A percentile compares a stretch with the other conserved stretches of the same genome.
Conservation (phyloP, 2,329 filamentous ascomycete genomes). For the Cercospora citrullina region DNA sequence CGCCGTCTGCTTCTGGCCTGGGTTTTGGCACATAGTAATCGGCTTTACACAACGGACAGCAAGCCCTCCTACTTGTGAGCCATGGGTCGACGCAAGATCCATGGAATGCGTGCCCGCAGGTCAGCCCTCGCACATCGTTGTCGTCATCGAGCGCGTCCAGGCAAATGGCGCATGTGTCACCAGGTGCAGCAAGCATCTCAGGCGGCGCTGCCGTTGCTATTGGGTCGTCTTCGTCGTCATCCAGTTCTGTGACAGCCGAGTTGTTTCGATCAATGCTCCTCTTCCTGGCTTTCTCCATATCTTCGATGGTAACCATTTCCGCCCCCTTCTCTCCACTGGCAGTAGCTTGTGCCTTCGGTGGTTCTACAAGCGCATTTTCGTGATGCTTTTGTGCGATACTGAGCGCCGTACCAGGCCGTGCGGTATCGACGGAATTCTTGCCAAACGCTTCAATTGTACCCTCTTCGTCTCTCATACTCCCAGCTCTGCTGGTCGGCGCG, state of each 20-base stretch:
- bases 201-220: conserved; percentile 80
- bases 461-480: conserved; percentile 66
- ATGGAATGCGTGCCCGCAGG: conserved; percentile 98
- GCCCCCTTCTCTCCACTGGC: conserved; percentile 31
- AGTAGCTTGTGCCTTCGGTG: conserved; percentile 27
- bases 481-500: conserved; percentile 68
- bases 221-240: conserved; percentile 73
- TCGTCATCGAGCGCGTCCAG: conserved; percentile 92
- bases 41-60: conserved; percentile 95
- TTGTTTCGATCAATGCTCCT: conserved; percentile 32
- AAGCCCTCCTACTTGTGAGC: conserved; percentile 90
- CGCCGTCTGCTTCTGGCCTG: conserved; percentile 59
- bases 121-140: conserved; percentile 89
- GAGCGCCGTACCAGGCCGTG: conserved; percentile 41
- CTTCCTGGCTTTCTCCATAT: conserved; percentile 34
- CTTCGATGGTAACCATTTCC: conserved; percentile 39
- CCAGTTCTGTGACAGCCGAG: conserved; percentile 53
- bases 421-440: conserved; percentile 35
- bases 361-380: conserved; percentile 41
- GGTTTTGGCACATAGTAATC: conserved; percentile 97
- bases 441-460: conserved; percentile 38
- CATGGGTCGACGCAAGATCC: conserved; percentile 94
- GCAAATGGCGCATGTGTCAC: conserved; percentile 95
- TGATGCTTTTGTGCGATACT: conserved; percentile 49
- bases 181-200: conserved; percentile 76